Evolutionary conservation across 208 protist species (phyloP), one percentile per base, ranked within the genome.

Genomic region (Porcisia deanei): DNA sequence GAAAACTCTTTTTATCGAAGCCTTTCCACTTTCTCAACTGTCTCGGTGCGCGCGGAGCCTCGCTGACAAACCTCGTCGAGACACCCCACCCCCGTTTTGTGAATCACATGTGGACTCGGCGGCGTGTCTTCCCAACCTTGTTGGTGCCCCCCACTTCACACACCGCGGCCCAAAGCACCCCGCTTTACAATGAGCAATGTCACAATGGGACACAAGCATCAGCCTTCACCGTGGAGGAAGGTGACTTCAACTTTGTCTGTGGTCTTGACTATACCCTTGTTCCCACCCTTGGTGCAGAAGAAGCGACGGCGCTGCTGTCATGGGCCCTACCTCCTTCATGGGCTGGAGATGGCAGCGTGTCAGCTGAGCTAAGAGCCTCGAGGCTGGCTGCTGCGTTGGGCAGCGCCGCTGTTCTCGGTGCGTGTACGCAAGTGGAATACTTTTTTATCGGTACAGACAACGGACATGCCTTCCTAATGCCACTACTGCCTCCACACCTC

Each of bases 401-500:
- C 9, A 73, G 83, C 5, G 41, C 16, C 3, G 43, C 54, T 16
- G 52, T 69, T n/a, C 53, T 85, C 30, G 65, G 37, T 45, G 77
- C 85, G 12, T 84, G 93, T 41, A 84, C 70, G 37, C 92, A 96
- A 67, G 79, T 96, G 14, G 92, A 96, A 81, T 96, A 92, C 77
- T 96, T 96, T 65, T 84, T 96, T 59, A 52, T 77, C 0, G 92
- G 92, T 7, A 93, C 89, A 1, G 83, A 90, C 73, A 87, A 85
- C 69, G 92, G 92, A 5, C 77, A 89, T 16, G 70, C 92, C 3
- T 89, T 88, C 37, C 70, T 85, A 14, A 75, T 91, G 70, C 88
- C 92, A 4, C 70, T 96, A 43, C 71, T 96, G 47, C 92, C 92
- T 0, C 83, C 89, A 12, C 77, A 87, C 63, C 75, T 92, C 20